A percentile compares a stretch with the other conserved stretches of the same genome.
Evolutionary conservation across 192 early-diverging fungal species (phyloP).

Genomic region (Chytriomyces sp.): DNA sequence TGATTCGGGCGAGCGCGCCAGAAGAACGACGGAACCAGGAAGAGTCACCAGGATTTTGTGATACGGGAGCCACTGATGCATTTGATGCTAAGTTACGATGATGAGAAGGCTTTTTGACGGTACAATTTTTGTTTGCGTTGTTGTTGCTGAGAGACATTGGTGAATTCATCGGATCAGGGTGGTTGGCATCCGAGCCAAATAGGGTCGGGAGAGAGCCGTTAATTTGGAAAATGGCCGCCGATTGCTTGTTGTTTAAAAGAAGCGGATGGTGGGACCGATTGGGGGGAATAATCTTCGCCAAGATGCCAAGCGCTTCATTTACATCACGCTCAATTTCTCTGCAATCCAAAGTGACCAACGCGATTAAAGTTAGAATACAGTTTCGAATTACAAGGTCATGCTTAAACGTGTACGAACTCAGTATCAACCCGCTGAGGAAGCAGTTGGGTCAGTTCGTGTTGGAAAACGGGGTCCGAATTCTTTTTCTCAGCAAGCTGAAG

Average conservation of each 20-base stretch:
- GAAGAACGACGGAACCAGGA: slow-evolving; percentile 10
- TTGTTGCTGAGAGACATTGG: too few relatives aligned
- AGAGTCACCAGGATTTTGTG: not conserved
- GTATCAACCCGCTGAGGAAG: not conserved
- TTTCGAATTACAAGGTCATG: too few relatives aligned
- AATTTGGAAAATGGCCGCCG: too few relatives aligned
- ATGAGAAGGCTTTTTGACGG: not conserved
- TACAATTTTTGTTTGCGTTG: too few relatives aligned
- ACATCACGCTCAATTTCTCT: slow-evolving; percentile 15
- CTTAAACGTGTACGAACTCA: too few relatives aligned
- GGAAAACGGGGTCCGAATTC: not conserved
- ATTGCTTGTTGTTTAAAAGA: too few relatives aligned
- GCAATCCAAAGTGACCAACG: not conserved
- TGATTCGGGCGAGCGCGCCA: slow-evolving; percentile 1
- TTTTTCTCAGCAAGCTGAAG: slow-evolving; percentile 23
- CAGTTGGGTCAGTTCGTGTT: not conserved
- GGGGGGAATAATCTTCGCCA: slow-evolving; percentile 11
- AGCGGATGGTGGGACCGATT: not conserved
- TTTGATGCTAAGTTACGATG: not conserved
- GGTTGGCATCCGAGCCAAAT: not conserved
- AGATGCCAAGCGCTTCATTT: not conserved
- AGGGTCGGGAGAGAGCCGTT: not conserved
- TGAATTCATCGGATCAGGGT: too few relatives aligned
- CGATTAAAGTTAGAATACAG: too few relatives aligned
- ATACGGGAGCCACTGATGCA: not conserved